Evolutionary conservation across 305 asterid genomes (phyloP).

Genomic region (Fraxinus nigra): DNA sequence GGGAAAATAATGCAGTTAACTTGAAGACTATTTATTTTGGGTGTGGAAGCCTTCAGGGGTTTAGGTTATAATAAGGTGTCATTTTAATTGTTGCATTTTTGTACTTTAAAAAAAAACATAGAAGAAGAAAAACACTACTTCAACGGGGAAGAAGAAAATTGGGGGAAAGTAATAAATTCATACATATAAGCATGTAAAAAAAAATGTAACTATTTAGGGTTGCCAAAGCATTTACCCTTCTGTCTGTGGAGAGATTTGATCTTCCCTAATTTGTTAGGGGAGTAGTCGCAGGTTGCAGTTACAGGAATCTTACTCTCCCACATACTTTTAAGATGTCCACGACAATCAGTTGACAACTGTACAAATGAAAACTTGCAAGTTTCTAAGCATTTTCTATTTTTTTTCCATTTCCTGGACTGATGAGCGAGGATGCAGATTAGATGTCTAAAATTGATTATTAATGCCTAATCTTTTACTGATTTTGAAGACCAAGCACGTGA

Average conservation of each 20-base stretch:
- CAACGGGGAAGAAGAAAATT: background rate
- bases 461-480: background rate
- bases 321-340: background rate
- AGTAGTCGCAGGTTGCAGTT: background rate
- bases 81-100: background rate
- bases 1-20: background rate
- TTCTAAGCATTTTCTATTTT: background rate
- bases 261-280: background rate
- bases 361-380: slow-evolving; percentile 5
- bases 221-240: background rate
- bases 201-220: background rate
- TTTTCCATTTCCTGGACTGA: background rate
- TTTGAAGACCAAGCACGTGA: background rate
- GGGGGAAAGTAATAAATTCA: background rate
- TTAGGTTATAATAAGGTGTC: background rate
- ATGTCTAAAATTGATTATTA: background rate
- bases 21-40: background rate
- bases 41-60: background rate
- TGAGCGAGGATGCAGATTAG: slow-evolving; percentile 15
- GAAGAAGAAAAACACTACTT: background rate
- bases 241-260: slow-evolving; percentile 1
- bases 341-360: background rate
- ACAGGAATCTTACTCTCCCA: background rate
- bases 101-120: too few relatives aligned
- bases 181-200: background rate